Percentiles rank a stretch among this genome's conserved stretches.
phyloP scores from a whole-genome alignment of 2,329 filamentous ascomycete genomes.

The Botrytis byssoidea region DNA sequence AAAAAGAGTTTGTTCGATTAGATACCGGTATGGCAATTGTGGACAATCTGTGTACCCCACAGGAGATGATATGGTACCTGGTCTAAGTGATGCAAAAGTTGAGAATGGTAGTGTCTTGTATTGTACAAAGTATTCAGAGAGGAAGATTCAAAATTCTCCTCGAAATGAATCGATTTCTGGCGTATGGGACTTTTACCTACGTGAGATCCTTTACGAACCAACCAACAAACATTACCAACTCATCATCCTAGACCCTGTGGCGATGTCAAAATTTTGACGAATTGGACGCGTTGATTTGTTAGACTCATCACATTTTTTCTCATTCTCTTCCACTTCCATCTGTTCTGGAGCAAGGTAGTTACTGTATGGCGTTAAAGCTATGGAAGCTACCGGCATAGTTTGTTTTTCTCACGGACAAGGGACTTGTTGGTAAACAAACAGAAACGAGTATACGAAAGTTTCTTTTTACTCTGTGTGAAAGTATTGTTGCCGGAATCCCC shows the following conservation, averaged over 20 bases:
- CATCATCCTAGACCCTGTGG: constrained; percentile 4
- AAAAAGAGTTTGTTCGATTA: background rate
- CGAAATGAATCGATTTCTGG: background rate
- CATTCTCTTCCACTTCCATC: background rate
- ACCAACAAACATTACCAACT: background rate
- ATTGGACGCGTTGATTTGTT: constrained; percentile 14
- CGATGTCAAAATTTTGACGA: background rate
- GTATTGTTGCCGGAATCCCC: background rate
- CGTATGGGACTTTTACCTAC: background rate
- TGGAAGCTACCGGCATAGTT: background rate
- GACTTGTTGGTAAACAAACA: background rate
- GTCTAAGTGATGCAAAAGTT: background rate
- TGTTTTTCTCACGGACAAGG: background rate
- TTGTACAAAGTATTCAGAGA: background rate
- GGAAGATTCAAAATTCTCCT: background rate
- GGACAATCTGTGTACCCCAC: background rate
- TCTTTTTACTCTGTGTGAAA: background rate
- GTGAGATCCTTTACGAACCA: background rate
- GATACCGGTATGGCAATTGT: background rate
- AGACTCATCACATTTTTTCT: background rate
- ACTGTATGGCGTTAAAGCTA: background rate
- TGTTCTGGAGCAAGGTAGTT: constrained; percentile 1
- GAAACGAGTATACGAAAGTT: background rate
- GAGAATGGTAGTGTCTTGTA: background rate
- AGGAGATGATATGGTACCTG: background rate